Base-by-base conservation (phyloP, 2,329 filamentous ascomycete genomes). In the Teratosphaeria gauchensis region DNA sequence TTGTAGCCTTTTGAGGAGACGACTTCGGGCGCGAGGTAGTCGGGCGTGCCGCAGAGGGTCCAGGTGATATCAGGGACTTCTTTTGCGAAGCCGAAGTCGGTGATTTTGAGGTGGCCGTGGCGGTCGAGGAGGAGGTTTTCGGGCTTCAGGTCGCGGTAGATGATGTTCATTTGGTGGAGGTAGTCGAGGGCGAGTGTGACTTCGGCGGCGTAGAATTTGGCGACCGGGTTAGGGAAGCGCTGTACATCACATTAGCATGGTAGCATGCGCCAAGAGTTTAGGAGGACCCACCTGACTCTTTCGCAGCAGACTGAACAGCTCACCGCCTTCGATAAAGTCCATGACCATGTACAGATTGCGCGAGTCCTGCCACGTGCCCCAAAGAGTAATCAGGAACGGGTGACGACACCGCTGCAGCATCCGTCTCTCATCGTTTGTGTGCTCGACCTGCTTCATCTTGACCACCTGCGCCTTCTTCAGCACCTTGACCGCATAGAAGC, bases 361-460 rank as follows among this genome's bases (percentile, higher is more conserved):
- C 55, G 86, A 83, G 71, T 99, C 94, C 73, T 97, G 92, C 75
- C 97, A 99, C 9, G 94, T 99, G 59, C 94, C 94, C 94, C 94
- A 99, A 48, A 99, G 80, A 1, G 94, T 99, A 72, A 99, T 94
- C 63, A 99, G 80, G 77, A 99, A 99, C 12, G 94, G 92, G 76
- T 99, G 92, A 75, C 96, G 95, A 73, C 97, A 94, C 73, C 95
- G 89, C 73, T 90, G 89, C 69, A 99, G 78, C 94, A 99, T 99
- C 68, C 84, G 85, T 65, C 94, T 84, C 79, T 99, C 94, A 75
- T 99, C 94, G 71, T 99, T 99, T 66, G 94, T 99, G 77, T 99
- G 94, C 76, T 99, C 94, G 61, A 99, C 91, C 76, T 99, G 94
- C 83, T 99, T 99, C 94, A 99, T 97, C 80, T 96, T 96, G 75